Conservation (phyloP, 2,329 filamentous ascomycete genomes). For the Shiraia sp. region DNA sequence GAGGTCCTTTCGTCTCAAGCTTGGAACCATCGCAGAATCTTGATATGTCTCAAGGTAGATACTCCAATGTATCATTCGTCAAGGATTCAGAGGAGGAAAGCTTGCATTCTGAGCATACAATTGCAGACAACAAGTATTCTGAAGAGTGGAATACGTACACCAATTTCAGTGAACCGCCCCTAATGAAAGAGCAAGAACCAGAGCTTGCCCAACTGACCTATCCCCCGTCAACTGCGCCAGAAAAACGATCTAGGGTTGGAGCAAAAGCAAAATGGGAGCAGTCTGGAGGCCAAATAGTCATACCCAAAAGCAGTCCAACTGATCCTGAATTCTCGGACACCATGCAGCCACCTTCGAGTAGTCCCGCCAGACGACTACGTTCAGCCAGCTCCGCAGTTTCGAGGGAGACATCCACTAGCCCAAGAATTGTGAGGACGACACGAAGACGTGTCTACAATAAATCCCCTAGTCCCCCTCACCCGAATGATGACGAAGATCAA, state of each 20-base stretch:
- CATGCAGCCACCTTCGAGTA: conserved; percentile 4
- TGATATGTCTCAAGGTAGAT: conserved; percentile 23
- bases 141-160: conserved; percentile 18
- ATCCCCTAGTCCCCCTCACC: conserved; percentile 2
- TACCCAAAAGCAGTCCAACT: conserved; percentile 7
- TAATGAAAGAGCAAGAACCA: conserved; percentile 1
- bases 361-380: conserved; percentile 7
- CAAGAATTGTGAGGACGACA: conserved; percentile 16
- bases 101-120: conserved; percentile 29
- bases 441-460: conserved; percentile 15
- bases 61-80: conserved; percentile 26
- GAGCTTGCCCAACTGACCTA: conserved; percentile 4
- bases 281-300: background rate
- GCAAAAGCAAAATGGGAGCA: conserved; percentile 5
- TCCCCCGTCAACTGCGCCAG: conserved; percentile 9
- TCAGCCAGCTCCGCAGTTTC: conserved; percentile 7
- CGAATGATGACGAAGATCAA: conserved; percentile 1
- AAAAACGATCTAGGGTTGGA: conserved; percentile 1
- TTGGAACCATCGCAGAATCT: conserved; percentile 31
- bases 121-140: conserved; percentile 30
- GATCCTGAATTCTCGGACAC: conserved; percentile 4
- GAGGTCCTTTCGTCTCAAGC: conserved; percentile 18
- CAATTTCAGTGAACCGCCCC: conserved; percentile 15
- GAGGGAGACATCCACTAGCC: conserved; percentile 8
- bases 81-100: conserved; percentile 40